phyloP scores from a whole-genome alignment of 768 basidiomycete genomes.

The Leccinum disarticulatum region DNA sequence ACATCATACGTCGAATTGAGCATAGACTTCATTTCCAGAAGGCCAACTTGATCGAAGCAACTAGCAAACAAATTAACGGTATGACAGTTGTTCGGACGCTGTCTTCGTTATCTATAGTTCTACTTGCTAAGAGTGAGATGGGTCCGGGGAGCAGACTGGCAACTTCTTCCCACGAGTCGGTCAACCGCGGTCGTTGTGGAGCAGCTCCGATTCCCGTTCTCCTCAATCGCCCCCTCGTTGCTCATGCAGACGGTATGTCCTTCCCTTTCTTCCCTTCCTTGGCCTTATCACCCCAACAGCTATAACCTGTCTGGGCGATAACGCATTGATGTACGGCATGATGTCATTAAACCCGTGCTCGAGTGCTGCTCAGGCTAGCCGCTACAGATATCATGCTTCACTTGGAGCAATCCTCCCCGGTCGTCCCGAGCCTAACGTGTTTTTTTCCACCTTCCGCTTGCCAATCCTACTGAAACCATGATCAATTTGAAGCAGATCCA shows the following conservation, averaged over 20 bases:
- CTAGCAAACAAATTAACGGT: conserved; percentile 95
- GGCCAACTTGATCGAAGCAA: conserved; percentile 95
- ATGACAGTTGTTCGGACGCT: conserved; percentile 89
- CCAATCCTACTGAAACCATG: too few relatives aligned
- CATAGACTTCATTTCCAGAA: conserved; percentile 95
- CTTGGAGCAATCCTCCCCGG: conserved; percentile 70
- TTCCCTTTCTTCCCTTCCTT: neutral
- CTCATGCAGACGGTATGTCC: conserved; percentile 60
- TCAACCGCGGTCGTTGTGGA: too few relatives aligned
- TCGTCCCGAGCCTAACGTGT: conserved; percentile 22
- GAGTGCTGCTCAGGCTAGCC: conserved; percentile 54
- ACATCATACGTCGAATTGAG: conserved; percentile 96
- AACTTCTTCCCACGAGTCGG: too few relatives aligned
- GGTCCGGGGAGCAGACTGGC: too few relatives aligned
- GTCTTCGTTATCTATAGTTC: conserved; percentile 47
- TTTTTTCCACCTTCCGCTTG: too few relatives aligned
- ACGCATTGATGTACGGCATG: conserved; percentile 45
- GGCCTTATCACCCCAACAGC: conserved; percentile 38
- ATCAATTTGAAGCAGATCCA: too few relatives aligned
- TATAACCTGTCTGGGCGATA: conserved; percentile 61
- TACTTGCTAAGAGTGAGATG: too few relatives aligned
- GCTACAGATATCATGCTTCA: conserved; percentile 60
- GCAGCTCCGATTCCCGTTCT: too few relatives aligned
- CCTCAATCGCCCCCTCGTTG: conserved; percentile 7
- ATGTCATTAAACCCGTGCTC: conserved; percentile 70